These are phyloP conservation scores for Fomitiporia mediterranea DNA, from an alignment of 1,284 basidiomycete genomes.

Conservation along the genomic window DNA sequence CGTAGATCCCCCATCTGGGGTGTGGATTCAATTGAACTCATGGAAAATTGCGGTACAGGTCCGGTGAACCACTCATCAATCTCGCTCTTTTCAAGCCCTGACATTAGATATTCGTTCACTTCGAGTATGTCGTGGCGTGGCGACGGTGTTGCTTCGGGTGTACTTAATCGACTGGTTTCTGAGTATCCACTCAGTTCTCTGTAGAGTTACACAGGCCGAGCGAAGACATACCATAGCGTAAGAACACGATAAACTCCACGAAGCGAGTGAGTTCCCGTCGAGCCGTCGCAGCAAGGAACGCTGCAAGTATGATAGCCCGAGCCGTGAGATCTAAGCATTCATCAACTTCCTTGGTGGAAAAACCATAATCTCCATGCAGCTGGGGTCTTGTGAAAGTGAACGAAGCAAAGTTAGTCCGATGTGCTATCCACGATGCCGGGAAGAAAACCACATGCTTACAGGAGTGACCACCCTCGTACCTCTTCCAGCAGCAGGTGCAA, in stretches of 20 bases:
- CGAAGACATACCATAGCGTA: slow-evolving; percentile 57
- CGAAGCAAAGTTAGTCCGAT: slow-evolving; percentile 16
- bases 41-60: slow-evolving; percentile 51
- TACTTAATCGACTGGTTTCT: slow-evolving; percentile 27
- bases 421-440: background rate
- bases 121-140: slow-evolving; percentile 71
- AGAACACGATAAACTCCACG: slow-evolving; percentile 73
- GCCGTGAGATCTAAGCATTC: slow-evolving; percentile 47
- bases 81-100: slow-evolving; percentile 59
- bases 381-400: slow-evolving; percentile 37
- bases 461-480: slow-evolving; percentile 65
- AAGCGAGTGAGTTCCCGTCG: slow-evolving; percentile 65
- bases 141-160: slow-evolving; percentile 25
- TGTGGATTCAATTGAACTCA: slow-evolving; percentile 47
- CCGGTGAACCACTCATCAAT: slow-evolving; percentile 78
- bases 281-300: slow-evolving; percentile 62
- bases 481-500: slow-evolving; percentile 70
- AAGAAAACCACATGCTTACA: slow-evolving; percentile 48
- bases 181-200: background rate
- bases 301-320: slow-evolving; percentile 55
- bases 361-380: slow-evolving; percentile 44
- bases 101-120: slow-evolving; percentile 73
- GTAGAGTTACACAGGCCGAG: slow-evolving; percentile 12
- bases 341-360: slow-evolving; percentile 46
- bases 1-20: slow-evolving; percentile 37